Evolutionary conservation across 331 rosid species (phyloP), one percentile per base, ranked within the genome.

Genomic region (Phaseolus coccineus): DNA sequence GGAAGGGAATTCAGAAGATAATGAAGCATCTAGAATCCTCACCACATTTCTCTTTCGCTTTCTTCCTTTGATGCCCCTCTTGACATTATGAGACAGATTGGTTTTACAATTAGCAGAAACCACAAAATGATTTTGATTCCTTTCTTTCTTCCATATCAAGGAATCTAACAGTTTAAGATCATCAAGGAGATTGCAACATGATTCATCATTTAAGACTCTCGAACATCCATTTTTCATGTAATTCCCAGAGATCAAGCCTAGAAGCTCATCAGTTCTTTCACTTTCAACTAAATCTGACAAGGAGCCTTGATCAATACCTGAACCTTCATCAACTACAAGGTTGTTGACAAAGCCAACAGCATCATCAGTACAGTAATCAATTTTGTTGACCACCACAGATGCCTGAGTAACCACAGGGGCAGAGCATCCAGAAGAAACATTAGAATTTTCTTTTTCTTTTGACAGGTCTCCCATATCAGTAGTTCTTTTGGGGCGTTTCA

Each of bases 151-250:
- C 90, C 96, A 86, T 78, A 88, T 83, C 62, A 84, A 84, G 59
- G 91, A 87, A 83, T 91, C 85, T 57, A 89, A 73, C 51, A 86
- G 85, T 78, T 89, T 89, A 79, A 84, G 90, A 68, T 89, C 91
- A 62, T 87, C 90, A 72, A 91, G 90, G 28, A 87, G 89, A 75
- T 82, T 83, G 61, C 77, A 33, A 63, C 88, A 80, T 66, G 93
- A 56, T 65, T 87, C 86, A 77, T 81, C 82, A 57, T 84, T 74
- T 53, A 73, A 66, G 66, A 80, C 77, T 62, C 82, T 67, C 33
- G 28, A 58, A 82, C 81, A 55, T 39, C 59, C 85, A 46, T 84
- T 82, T 22, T 78, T 78, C 81, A 66, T 63, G 82, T 40, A 79
- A 47, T 71, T 71, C 76, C 80, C 78, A 55, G 73, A 62, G 75